A percentile compares a stretch with the other conserved stretches of the same genome.
Evolutionary conservation across 1,139 yeast genomes (phyloP).

Genomic region (Yamadazyma sp.): DNA sequence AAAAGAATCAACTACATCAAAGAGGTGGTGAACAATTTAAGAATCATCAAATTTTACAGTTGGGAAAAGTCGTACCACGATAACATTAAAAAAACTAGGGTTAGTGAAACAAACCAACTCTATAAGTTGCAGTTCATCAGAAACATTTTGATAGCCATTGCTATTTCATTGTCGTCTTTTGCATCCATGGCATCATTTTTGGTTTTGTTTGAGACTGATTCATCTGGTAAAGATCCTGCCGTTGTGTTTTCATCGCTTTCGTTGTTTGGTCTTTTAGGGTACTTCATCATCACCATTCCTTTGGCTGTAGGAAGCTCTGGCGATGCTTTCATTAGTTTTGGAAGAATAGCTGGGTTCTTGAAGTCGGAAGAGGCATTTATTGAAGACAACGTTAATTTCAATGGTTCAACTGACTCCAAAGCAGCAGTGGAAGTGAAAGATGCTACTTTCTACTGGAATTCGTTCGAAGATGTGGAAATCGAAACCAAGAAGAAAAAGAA

Average conservation of each 20-base stretch:
- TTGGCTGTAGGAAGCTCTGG: conserved; percentile 65
- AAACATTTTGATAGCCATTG: conserved; percentile 58
- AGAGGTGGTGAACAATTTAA: conserved; percentile 36
- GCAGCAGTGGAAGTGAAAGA: conserved; percentile 46
- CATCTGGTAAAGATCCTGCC: conserved; percentile 57
- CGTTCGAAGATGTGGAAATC: conserved; percentile 28
- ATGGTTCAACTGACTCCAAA: conserved; percentile 7
- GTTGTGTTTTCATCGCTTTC: conserved; percentile 79
- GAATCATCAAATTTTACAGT: conserved; percentile 43
- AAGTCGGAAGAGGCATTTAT: conserved; percentile 27
- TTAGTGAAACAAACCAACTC: conserved; percentile 48
- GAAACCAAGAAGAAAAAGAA: conserved; percentile 9
- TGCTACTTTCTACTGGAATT: conserved; percentile 66
- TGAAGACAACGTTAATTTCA: conserved; percentile 39
- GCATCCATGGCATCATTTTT: conserved; percentile 76
- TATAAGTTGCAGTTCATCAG: conserved; percentile 53
- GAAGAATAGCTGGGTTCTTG: conserved; percentile 58
- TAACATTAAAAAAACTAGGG: conserved; percentile 46
- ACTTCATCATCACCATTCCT: conserved; percentile 62
- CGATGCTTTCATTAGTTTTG: conserved; percentile 67
- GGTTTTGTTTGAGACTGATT: conserved; percentile 53
- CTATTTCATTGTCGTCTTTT: conserved; percentile 60
- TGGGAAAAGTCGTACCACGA: conserved; percentile 68
- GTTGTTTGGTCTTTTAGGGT: conserved; percentile 61
- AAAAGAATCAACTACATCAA: conserved; percentile 32